These are phyloP conservation scores for Saccharomycopsis sp. DNA, from an alignment of 805 yeast genomes.

Conservation along the genomic window DNA sequence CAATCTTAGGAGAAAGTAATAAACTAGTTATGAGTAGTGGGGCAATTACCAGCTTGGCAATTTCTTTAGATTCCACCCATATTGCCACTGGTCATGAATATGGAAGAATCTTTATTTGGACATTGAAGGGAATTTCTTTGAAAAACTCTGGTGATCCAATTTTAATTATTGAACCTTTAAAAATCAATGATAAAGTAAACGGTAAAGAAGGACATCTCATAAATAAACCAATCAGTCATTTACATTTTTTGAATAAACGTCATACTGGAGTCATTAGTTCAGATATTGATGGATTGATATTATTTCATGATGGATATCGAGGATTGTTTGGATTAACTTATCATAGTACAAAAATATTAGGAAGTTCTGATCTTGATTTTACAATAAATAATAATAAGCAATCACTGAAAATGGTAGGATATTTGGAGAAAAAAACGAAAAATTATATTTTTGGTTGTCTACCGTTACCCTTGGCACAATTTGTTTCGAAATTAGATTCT, in stretches of 20 bases:
- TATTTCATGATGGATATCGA: slow-evolving; percentile 54
- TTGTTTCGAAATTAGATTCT: slow-evolving; percentile 41
- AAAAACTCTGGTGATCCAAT: slow-evolving; percentile 21
- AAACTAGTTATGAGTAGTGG: slow-evolving; percentile 29
- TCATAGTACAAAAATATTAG: slow-evolving; percentile 32
- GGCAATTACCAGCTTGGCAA: slow-evolving; percentile 41
- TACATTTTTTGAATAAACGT: slow-evolving; percentile 39
- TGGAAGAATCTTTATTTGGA: slow-evolving; percentile 68
- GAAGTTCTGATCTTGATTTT: slow-evolving; percentile 26
- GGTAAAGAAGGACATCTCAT: slow-evolving; percentile 28
- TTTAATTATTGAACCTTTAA: slow-evolving; percentile 19
- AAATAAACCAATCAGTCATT: slow-evolving; percentile 30
- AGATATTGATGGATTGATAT: slow-evolving; percentile 46
- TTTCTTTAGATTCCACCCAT: slow-evolving; percentile 60
- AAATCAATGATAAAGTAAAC: slow-evolving; percentile 25
- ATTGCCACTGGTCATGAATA: slow-evolving; percentile 57
- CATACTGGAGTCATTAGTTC: slow-evolving; percentile 47
- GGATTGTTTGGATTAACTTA: slow-evolving; percentile 35
- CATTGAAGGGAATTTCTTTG: slow-evolving; percentile 28
- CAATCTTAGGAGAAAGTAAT: slow-evolving; percentile 28
- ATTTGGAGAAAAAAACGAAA: slow-evolving; percentile 6
- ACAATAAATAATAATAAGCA: slow-evolving; percentile 10
- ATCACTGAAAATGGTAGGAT: not conserved
- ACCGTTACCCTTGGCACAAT: slow-evolving; percentile 52
- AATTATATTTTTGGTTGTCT: slow-evolving; percentile 28